phyloP scores from a whole-genome alignment of 2,329 filamentous ascomycete species.

The Fusarium brachygibbosum region DNA sequence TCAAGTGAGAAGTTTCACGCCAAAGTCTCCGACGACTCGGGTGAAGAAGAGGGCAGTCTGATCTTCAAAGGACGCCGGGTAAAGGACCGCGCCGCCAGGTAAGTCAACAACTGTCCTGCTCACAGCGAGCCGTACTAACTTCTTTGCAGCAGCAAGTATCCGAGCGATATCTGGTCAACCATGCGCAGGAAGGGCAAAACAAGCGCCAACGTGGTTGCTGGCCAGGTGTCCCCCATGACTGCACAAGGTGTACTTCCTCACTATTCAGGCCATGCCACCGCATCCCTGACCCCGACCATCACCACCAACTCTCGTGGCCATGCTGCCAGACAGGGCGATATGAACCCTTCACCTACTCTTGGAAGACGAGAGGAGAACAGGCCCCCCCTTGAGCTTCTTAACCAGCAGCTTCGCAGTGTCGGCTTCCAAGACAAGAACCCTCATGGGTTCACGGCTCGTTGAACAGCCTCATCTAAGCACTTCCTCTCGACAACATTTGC shows the following conservation, averaged over 20 bases:
- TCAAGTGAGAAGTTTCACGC: constrained; percentile 22
- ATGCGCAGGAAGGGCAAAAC: constrained; percentile 67
- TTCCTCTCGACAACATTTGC: constrained; percentile 4
- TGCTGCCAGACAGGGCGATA: constrained; percentile 47
- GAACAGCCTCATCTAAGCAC: constrained; percentile 16
- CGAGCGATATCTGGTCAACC: constrained; percentile 63
- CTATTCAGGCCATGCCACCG: constrained; percentile 66
- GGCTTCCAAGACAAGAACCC: constrained; percentile 34
- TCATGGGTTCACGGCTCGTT: constrained; percentile 35
- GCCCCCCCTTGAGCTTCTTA: constrained; percentile 52
- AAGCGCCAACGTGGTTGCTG: constrained; percentile 61
- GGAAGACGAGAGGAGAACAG: constrained; percentile 62
- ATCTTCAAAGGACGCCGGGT: constrained; percentile 56
- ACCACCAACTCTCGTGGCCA: constrained; percentile 52
- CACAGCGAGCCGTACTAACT: constrained; percentile 26
- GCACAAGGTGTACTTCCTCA: constrained; percentile 68
- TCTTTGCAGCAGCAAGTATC: constrained; percentile 55
- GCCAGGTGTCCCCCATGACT: constrained; percentile 66
- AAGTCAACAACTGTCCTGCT: constrained; percentile 30
- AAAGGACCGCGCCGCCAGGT: constrained; percentile 50
- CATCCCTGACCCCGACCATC: constrained; percentile 62
- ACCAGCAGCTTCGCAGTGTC: constrained; percentile 30
- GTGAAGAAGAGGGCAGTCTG: constrained; percentile 54
- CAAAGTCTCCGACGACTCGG: constrained; percentile 37
- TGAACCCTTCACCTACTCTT: constrained; percentile 40